These are phyloP conservation scores for Apiospora arundinis DNA, from an alignment of 2,329 filamentous ascomycete genomes.

Conservation along the genomic window DNA sequence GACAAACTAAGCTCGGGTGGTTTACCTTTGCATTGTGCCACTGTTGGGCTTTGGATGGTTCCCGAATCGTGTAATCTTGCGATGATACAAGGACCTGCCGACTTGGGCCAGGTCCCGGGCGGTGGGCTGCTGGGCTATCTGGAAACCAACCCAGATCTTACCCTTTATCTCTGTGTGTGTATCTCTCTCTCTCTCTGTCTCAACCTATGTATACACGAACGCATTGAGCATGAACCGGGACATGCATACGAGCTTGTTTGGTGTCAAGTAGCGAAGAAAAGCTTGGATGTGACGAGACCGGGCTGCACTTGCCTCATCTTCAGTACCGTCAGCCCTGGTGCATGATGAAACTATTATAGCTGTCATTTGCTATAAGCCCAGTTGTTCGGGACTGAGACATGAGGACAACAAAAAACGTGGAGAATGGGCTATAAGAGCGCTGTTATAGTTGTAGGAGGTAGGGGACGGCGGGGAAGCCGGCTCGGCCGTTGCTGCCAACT, in stretches of 20 bases:
- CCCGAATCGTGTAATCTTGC: not conserved
- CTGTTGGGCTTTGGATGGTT: not conserved
- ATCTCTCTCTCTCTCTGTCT: too few relatives aligned
- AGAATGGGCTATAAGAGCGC: not conserved
- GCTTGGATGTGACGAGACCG: not conserved
- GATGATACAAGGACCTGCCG: slow-evolving; percentile 1
- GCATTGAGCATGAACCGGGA: not conserved
- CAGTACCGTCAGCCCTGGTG: not conserved
- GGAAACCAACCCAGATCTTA: not conserved
- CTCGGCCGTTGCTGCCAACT: slow-evolving; percentile 4
- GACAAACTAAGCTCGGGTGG: not conserved
- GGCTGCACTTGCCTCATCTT: not conserved
- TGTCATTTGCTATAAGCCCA: not conserved
- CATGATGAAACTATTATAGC: slow-evolving; percentile 1
- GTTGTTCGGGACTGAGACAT: slow-evolving; percentile 9
- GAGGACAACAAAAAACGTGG: not conserved
- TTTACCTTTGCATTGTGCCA: slow-evolving; percentile 5
- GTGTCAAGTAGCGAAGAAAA: not conserved
- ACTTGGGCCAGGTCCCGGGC: not conserved
- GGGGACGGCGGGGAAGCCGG: slow-evolving; percentile 9
- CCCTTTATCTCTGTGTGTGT: too few relatives aligned
- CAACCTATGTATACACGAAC: not conserved
- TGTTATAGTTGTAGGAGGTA: not conserved
- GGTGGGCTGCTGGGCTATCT: not conserved
- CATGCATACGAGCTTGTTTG: not conserved